Evolutionary conservation across 257 asterid species (phyloP), one percentile per base, ranked within the genome.

Genomic region (Penstemon barbatus): DNA sequence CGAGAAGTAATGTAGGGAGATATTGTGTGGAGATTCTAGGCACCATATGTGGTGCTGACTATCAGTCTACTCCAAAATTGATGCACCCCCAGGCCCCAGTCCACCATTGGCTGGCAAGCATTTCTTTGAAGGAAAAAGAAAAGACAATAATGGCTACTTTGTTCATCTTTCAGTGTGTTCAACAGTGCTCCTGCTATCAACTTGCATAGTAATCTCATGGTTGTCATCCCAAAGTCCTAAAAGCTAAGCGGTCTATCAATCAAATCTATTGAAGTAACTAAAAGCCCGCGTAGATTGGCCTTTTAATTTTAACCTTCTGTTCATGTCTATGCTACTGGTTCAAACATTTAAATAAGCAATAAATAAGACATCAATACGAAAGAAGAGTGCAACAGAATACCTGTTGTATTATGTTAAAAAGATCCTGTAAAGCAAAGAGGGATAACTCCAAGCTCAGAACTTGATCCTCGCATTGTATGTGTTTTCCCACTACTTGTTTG

Each of bases 401-500:
- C 96, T 85, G 87, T 13, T 88, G 86, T 78, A 88, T 83, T 39
- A 75, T 82, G 71, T 81, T 56, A 78, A 92, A 92, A 67, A 92
- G 85, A 64, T 92, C 97, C 4, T 73, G 83, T 25, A 92, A 89
- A 48, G 98, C 88, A 37, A 15, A 90, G 87, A 12, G 97, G 96
- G 57, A 92, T 92, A 46, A 92, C 93, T 85, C 98, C 98, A 55
- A 89, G 97, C 78, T 92, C 97, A n/a, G 74, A 75, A 65, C 66
- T 71, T 61, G 96, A 86, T 67, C 98, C 98, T 38, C 98, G 92
- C 98, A 92, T 92, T 2, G 98, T 92, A 73, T 90, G 89, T 5
- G 98, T 92, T 72, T 92, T 92, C 37, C 98, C 98, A 74, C 97
- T 92, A 66, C 96, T 92, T 55, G 98, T 92, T 81, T 92, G 98